Evolutionary conservation across 225 moss, liverwort and hornwort genomes (phyloP), one percentile per base, ranked within the genome.

Genomic region (Antitrichia curtipendula): DNA sequence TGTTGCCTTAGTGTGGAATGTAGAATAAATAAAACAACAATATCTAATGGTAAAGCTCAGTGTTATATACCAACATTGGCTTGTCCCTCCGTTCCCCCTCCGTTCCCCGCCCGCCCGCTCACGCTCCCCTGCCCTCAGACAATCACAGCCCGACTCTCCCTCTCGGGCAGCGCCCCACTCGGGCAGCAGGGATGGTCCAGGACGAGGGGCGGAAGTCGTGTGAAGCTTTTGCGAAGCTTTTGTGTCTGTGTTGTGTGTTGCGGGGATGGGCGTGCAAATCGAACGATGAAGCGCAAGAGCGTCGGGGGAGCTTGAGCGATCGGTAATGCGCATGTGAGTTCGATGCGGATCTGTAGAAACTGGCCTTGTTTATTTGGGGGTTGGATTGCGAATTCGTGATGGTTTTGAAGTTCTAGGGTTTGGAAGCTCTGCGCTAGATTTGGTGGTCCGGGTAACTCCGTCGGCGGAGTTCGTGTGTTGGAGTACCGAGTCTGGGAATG

Each of bases 381-480:
- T 34, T n/a, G 36, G 12, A 29, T 36, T 71, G 62, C 28, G 49
- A 70, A 50, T 68, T 77, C 49, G 41, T 27, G 13, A 27, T 24
- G 11, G 20, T 47, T 27, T 43, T 10, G 36, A 66, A 52, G 65
- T 57, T 85, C 77, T 91, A 90, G 89, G 89, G 89, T 91, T 91
- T 91, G 49, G 58, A 25, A 65, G 58, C 40, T 56, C 52, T 52
- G 62, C 9, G 65, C 65, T 49, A 60, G 64, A 69, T 85, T 75
- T 62, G 56, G 36, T 79, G 63, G 38, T 41, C 27, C 38, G 5
- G 45, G 49, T 32, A 57, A n/a, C 63, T 78, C 54, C 16, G 31
- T 41, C 13, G 41, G 34, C 32, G 20, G 69, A 19, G 53, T 69
- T 57, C 62, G 12, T 43, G 43, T 73, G 62, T 78, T 29, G 16